Conservation (phyloP, 441 rosid species). For the Cnidoscolus chayamansa region DNA sequence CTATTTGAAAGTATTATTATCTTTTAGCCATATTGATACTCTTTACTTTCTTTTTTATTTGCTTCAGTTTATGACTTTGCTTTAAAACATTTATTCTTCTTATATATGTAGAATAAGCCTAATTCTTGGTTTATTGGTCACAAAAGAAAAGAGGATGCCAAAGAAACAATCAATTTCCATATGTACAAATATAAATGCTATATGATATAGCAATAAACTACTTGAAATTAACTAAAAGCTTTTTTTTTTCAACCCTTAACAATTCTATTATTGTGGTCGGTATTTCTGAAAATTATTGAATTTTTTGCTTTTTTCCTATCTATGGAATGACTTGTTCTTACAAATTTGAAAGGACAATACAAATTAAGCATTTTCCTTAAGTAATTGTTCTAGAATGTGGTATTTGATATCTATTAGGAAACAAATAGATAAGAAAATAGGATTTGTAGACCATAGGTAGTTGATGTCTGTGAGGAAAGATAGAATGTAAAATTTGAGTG, state of each 20-base stretch:
- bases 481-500: too few relatives aligned
- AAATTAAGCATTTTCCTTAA: background rate
- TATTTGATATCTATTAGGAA: too few relatives aligned
- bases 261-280: background rate
- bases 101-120: background rate
- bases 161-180: background rate
- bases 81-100: background rate
- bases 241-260: background rate
- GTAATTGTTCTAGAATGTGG: too few relatives aligned
- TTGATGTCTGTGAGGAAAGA: too few relatives aligned
- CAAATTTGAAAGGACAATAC: too few relatives aligned
- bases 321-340: background rate
- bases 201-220: background rate
- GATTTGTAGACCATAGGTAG: too few relatives aligned
- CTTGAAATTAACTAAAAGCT: background rate
- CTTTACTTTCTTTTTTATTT: background rate
- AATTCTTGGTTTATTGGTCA: background rate
- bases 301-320: background rate
- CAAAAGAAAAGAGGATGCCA: background rate
- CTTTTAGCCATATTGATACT: background rate
- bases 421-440: too few relatives aligned
- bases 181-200: background rate
- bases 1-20: constrained; percentile 2
- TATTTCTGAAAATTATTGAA: background rate
- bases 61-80: background rate